Evolutionary conservation across 208 protist genomes (phyloP), one percentile per base, ranked within the genome.

Genomic region (Leishmania arabica): DNA sequence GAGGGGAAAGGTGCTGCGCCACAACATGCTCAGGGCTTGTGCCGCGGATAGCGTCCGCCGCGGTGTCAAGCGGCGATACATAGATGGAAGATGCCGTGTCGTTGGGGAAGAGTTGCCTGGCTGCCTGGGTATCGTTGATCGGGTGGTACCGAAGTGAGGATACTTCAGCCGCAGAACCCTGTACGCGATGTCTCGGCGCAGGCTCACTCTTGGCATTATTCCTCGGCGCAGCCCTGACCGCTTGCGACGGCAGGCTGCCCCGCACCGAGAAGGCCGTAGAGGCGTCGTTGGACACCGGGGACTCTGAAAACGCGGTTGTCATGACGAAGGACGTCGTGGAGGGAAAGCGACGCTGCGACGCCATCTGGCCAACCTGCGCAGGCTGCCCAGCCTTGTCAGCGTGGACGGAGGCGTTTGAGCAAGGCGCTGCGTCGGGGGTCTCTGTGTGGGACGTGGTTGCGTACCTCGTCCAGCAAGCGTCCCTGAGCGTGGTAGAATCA

Each of bases 241-340:
- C 72, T n/a, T 65, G 64, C 27, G 82, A 80, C 58, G 82, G 78
- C 6, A 78, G 74, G 42, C 78, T 86, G 64, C 82, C 66, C 9
- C 74, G 74, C 58, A 60, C 72, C 6, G 75, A 86, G 66, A 82
- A 71, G 19, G 66, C 53, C 1, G 53, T 58, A 40, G 77, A 81
- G 17, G 81, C 77, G 37, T 66, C 0, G 8, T 72, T 70, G n/a
- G 76, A 19, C 27, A n/a, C 15, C 24, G 6, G 21, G 11, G 76
- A 47, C 42, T 79, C 76, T 7, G 76, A 79, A 15, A 69, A 72
- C 0, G 64, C n/a, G n/a, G 64, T 58, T 6, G 81, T 78, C 45
- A 60, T 75, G 8, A 65, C 64, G 27, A 64, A 42, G 15, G 81
- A 81, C n/a, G 79, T 60, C 37, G 47, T 75, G 13, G 77, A 85